Evolutionary conservation across 2,329 filamentous ascomycete species (phyloP).

Genomic region (Bisporella sp.): DNA sequence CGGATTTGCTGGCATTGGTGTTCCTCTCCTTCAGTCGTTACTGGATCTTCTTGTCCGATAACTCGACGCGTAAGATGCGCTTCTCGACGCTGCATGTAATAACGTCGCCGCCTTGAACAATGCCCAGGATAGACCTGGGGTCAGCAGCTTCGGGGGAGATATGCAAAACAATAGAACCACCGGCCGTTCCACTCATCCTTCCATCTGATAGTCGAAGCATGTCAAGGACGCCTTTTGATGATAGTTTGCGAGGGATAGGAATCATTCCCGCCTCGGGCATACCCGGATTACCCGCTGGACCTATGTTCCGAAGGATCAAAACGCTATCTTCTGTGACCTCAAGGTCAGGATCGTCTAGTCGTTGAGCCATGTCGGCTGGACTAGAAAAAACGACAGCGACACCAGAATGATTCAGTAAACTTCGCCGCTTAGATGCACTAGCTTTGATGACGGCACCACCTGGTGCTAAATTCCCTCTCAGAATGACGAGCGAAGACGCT

Average conservation of each 20-base stretch:
- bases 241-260: conserved; percentile 42
- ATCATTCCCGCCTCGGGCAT: conserved; percentile 47
- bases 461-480: conserved; percentile 41
- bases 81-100: conserved; percentile 38
- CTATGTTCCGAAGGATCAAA: conserved; percentile 41
- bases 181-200: conserved; percentile 47
- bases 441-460: conserved; percentile 42
- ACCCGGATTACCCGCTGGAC: conserved; percentile 42
- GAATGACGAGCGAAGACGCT: conserved; percentile 36
- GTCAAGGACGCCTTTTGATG: conserved; percentile 38
- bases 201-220: conserved; percentile 48
- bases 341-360: conserved; percentile 39
- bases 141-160: conserved; percentile 44
- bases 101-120: conserved; percentile 40
- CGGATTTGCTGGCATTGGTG: too few species aligned
- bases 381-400: conserved; percentile 41
- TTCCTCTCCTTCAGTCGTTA: too few species aligned
- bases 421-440: conserved; percentile 40
- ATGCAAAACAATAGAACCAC: conserved; percentile 46
- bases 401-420: conserved; percentile 36
- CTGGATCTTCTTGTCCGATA: too few species aligned
- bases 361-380: conserved; percentile 35
- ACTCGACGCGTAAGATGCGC: too few species aligned
- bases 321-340: conserved; percentile 37
- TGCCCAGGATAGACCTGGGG: conserved; percentile 38